Conservation (phyloP, 495 filamentous ascomycete species). For the Xanthoparmelia taractica region DNA sequence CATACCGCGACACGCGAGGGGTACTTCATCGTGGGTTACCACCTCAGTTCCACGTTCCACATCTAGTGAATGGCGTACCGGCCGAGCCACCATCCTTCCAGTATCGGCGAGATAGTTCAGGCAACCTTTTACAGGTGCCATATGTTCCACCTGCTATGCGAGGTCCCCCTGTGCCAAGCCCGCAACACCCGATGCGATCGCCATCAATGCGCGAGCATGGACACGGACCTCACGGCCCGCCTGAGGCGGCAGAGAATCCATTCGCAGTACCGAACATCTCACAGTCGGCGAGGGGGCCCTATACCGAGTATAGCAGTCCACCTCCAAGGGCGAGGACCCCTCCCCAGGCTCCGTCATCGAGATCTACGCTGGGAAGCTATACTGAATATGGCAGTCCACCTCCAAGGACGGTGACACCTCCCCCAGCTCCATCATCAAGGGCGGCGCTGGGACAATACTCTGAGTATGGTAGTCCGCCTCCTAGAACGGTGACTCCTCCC, state of each 20-base stretch:
- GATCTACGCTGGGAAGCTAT: conserved; percentile 6
- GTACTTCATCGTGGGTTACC: conserved; percentile 14
- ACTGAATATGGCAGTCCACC: conserved; percentile 22
- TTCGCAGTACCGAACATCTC: conserved; percentile 21
- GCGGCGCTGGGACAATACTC: conserved; percentile 8
- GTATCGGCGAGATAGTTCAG: conserved; percentile 19
- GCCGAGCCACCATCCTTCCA: conserved; percentile 22
- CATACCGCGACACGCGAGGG: conserved; percentile 18
- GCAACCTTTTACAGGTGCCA: conserved; percentile 20
- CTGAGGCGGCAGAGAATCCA: conserved; percentile 28
- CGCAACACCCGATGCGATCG: conserved; percentile 18
- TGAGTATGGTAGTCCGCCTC: conserved; percentile 22
- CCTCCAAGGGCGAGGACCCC: conserved; percentile 5
- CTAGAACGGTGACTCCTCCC: conserved; percentile 22
- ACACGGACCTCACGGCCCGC: conserved; percentile 28
- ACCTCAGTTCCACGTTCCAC: conserved; percentile 13
- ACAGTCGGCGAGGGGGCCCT: conserved; percentile 12
- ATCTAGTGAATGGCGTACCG: conserved; percentile 14
- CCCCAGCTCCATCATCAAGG: conserved; percentile 1
- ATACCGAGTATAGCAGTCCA: conserved; percentile 18
- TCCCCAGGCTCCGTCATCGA: conserved; percentile 4
- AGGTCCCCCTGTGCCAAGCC: conserved; percentile 1
- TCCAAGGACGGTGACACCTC: not conserved
- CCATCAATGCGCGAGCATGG: conserved; percentile 21
- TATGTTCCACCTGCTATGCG: conserved; percentile 19